Evolutionary conservation across 129 eudicot genomes (phyloP), one percentile per base, ranked within the genome.

Genomic region (Helianthus tuberosus): DNA sequence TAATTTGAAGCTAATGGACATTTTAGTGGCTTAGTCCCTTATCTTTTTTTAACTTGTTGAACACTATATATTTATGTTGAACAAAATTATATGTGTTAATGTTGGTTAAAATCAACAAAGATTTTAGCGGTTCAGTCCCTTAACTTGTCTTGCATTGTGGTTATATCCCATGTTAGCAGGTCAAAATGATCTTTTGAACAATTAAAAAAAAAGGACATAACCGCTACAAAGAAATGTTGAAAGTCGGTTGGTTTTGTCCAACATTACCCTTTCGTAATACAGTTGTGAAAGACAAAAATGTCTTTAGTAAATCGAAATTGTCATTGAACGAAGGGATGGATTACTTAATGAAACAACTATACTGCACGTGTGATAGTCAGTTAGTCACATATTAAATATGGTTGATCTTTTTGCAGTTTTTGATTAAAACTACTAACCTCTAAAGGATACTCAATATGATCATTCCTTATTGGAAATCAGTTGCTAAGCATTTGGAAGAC

Each of bases 401-500:
- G 27, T n/a, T 63, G 0, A 32, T 35, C 2, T 10, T 64, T 64
- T 65, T 7, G 39, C 71, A 20, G 25, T 41, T 65, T 16, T 41
- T 5, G 16, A 64, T 27, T 49, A 23, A 46, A 53, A 54, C 29
- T 65, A 71, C 81, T 65, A 72, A 82, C 86, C 86, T 77, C 72
- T 32, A 46, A 74, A 13, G 59, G 43, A 43, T 25, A 59, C 71
- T 77, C 60, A 70, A 73, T 47, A 29, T 51, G 62, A 73, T 78
- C 60, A 55, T 35, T 44, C 32, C 5, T 64, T 70, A 59, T 14
- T 17, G 39, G 20, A 66, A 38, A 60, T 64, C 43, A 72, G 59
- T 55, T 69, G 75, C 53, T 74, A 80, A 66, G 77, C 73, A 70
- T 68, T 78, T 44, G 71, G 43, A 70, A 66, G 87, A 70, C 68